Base-by-base conservation (phyloP, 257 asterid species). In the Salvia miltiorrhiza region DNA sequence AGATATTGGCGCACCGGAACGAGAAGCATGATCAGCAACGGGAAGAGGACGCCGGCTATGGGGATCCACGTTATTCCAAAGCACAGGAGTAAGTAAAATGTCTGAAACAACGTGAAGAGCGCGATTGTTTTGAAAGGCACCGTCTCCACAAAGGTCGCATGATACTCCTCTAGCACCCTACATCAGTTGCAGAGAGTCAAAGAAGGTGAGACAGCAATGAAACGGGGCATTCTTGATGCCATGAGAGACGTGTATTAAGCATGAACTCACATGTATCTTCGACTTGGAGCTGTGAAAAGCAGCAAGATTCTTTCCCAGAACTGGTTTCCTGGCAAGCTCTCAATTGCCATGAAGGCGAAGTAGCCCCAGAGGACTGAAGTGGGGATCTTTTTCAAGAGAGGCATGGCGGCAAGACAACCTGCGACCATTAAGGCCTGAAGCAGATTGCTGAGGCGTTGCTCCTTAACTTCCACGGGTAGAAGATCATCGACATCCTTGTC, bases 281-380 rank as follows among this genome's bases (percentile, higher is more conserved):
- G 88, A 76, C 95, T 84, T 24, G 97, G 97, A 72, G 95, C 91
- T 35, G 97, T 92, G 75, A 91, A 91, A 39, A 94, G 95, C 80
- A 82, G 70, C 40, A 94, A 77, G 35, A 94, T 94, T 71, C 99
- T 83, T 86, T 94, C 99, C 99, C 99, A 94, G 63, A 91, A 91
- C 74, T 94, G 99, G 65, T 94, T 94, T 76, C 99, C 99, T 0
- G 99, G 99, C 87, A 94, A 76, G 81, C 95, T 91, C 80, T 94
- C 99, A 48, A 94, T 94, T 2, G 99, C 97, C 99, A 94, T 94
- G 92, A 89, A 94, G 24, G 99, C 97, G 35, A 94, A 94, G 86
- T 94, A 94, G 11, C 99, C 99, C 99, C 99, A 94, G 11, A 94
- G 90, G 66, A 94, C 97, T 0, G 99, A 85, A 49, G 97, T 83